Evolutionary conservation across 2,329 filamentous ascomycete species (phyloP).

Genomic region (Elsinoe perseae): DNA sequence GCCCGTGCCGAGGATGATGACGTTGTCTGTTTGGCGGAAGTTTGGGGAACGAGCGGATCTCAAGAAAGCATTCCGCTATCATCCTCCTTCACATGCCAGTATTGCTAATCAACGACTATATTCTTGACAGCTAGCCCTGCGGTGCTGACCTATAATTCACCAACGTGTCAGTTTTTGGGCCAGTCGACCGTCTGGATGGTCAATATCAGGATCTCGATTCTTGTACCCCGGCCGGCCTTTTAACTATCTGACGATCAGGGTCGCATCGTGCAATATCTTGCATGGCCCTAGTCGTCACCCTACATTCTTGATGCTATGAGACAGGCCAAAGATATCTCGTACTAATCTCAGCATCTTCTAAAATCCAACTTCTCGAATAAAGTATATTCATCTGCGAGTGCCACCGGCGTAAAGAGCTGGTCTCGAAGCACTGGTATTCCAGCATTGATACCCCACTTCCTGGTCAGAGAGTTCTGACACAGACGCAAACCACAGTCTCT

Average conservation of each 20-base stretch:
- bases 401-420: neutral
- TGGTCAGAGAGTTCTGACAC: too few species aligned
- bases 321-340: neutral
- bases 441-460: neutral
- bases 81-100: neutral
- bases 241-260: slow-evolving; percentile 13
- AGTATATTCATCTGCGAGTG: neutral
- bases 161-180: neutral
- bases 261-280: slow-evolving; percentile 5
- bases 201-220: neutral
- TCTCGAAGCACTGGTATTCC: neutral
- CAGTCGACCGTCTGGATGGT: neutral
- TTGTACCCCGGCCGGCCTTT: neutral
- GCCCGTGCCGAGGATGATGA: neutral
- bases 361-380: neutral
- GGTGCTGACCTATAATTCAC: neutral
- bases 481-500: neutral
- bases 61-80: neutral
- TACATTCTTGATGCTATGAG: neutral
- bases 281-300: slow-evolving; percentile 3
- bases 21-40: neutral
- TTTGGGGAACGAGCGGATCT: neutral
- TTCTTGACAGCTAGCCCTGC: neutral
- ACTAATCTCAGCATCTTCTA: neutral
- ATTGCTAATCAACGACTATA: neutral